These are phyloP conservation scores for Kluyveromyces siamensis DNA, from an alignment of 805 yeast genomes.

Conservation along the genomic window DNA sequence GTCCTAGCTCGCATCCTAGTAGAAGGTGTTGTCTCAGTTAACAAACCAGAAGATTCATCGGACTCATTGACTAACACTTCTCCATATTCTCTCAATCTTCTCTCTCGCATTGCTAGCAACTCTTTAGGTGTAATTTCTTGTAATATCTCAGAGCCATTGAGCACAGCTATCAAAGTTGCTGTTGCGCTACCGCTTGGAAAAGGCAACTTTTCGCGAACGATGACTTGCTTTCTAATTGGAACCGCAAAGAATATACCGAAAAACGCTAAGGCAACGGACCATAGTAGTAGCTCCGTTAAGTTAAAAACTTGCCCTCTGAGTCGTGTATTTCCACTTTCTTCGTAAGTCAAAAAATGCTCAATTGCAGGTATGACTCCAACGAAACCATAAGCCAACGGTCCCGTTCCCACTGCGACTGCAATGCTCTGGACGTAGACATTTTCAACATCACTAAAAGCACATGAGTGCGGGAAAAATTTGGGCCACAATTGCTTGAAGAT, in stretches of 20 bases:
- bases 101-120: conserved; percentile 27
- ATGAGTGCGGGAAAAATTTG: conserved; percentile 19
- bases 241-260: conserved; percentile 95
- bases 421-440: conserved; percentile 87
- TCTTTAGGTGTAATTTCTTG: conserved; percentile 27
- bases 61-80: conserved; percentile 14
- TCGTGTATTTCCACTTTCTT: conserved; percentile 57
- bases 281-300: conserved; percentile 50
- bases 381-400: conserved; percentile 90
- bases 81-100: conserved; percentile 19
- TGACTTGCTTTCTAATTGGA: conserved; percentile 77
- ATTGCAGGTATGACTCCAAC: conserved; percentile 95
- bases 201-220: conserved; percentile 76
- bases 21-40: not conserved
- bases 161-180: conserved; percentile 81
- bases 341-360: conserved; percentile 71
- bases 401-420: conserved; percentile 96
- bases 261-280: conserved; percentile 84
- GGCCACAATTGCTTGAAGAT: conserved; percentile 53
- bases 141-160: conserved; percentile 58
- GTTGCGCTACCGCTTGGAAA: conserved; percentile 97
- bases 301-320: conserved; percentile 29
- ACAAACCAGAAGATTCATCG: not conserved
- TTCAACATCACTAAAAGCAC: conserved; percentile 77
- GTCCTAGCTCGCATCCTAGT: not conserved